phyloP scores from a whole-genome alignment of 129 eudicot species.

The Chrysanthemum lavandulifolium region DNA sequence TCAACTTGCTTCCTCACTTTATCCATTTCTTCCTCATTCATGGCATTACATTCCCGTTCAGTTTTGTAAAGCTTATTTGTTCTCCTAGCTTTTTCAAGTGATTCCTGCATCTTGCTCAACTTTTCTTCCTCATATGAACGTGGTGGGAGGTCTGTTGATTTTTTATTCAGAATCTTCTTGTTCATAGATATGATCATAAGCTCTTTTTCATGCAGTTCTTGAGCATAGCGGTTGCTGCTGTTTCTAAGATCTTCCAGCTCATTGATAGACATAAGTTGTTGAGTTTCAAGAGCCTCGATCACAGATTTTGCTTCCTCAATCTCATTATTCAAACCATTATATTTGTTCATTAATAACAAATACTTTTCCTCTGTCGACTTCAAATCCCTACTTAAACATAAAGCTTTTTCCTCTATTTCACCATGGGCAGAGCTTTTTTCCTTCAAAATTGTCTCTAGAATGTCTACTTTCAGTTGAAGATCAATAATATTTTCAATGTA shows the following conservation, averaged over 20 bases:
- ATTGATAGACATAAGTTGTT: constrained; percentile 58
- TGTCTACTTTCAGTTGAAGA: constrained; percentile 79
- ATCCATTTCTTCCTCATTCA: constrained; percentile 84
- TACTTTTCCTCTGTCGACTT: constrained; percentile 47
- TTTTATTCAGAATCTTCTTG: constrained; percentile 38
- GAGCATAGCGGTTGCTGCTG: constrained; percentile 35
- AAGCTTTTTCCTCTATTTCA: constrained; percentile 38
- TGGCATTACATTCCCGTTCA: constrained; percentile 50
- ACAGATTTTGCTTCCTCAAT: constrained; percentile 61
- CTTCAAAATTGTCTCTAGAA: constrained; percentile 62
- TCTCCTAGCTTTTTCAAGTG: constrained; percentile 82
- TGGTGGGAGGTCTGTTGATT: constrained; percentile 33
- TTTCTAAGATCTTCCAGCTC: constrained; percentile 79
- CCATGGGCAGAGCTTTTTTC: constrained; percentile 56
- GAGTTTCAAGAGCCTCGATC: constrained; percentile 81
- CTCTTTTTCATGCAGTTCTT: constrained; percentile 45
- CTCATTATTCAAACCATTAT: constrained; percentile 51
- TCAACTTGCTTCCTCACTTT: constrained; percentile 83
- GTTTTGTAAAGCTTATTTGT: constrained; percentile 60
- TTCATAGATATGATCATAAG: constrained; percentile 49
- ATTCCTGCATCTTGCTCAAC: constrained; percentile 72
- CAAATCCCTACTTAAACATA: constrained; percentile 27
- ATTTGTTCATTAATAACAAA: constrained; percentile 37
- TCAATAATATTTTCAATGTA: constrained; percentile 51
- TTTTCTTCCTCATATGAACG: constrained; percentile 47